Evolutionary conservation across 441 rosid genomes (phyloP).

Genomic region (Erysimum cheiri): DNA sequence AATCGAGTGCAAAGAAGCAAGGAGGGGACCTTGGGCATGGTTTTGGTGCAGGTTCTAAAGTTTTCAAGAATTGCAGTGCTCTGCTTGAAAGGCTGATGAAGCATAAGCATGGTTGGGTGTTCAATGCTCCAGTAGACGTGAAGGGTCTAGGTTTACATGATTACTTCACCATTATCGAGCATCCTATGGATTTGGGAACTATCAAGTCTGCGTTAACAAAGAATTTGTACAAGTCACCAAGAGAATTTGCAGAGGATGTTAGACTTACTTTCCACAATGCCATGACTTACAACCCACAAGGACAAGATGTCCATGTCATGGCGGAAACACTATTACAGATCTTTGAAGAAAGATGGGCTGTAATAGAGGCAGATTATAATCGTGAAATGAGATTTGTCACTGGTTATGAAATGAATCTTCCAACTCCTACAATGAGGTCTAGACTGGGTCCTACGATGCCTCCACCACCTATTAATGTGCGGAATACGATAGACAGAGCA

Average conservation of each 20-base stretch:
- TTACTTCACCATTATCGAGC: slow-evolving; percentile 76
- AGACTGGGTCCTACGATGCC: slow-evolving; percentile 65
- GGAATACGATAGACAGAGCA: slow-evolving; percentile 79
- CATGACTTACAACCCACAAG: slow-evolving; percentile 90
- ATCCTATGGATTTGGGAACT: slow-evolving; percentile 98
- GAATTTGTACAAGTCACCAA: slow-evolving; percentile 89
- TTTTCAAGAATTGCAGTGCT: slow-evolving; percentile 74
- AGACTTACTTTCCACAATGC: slow-evolving; percentile 97
- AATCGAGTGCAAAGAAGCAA: slow-evolving; percentile 75
- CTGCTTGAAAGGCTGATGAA: slow-evolving; percentile 92
- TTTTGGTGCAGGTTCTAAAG: slow-evolving; percentile 60
- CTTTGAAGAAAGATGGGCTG: slow-evolving; percentile 91
- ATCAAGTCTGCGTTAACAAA: slow-evolving; percentile 70
- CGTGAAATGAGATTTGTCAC: slow-evolving; percentile 67
- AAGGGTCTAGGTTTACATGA: slow-evolving; percentile 83
- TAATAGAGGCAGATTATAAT: slow-evolving; percentile 78
- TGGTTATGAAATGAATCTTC: slow-evolving; percentile 63
- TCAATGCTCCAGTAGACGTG: slow-evolving; percentile 90
- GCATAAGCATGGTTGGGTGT: slow-evolving; percentile 98
- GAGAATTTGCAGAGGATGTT: slow-evolving; percentile 97
- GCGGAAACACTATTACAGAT: slow-evolving; percentile 70
- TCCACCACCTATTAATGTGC: slow-evolving; percentile 80
- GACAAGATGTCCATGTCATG: slow-evolving; percentile 96
- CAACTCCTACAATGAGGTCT: slow-evolving; percentile 60
- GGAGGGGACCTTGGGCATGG: slow-evolving; percentile 64